Conservation (phyloP, 495 filamentous ascomycete species). For the Xylaria castorea region DNA sequence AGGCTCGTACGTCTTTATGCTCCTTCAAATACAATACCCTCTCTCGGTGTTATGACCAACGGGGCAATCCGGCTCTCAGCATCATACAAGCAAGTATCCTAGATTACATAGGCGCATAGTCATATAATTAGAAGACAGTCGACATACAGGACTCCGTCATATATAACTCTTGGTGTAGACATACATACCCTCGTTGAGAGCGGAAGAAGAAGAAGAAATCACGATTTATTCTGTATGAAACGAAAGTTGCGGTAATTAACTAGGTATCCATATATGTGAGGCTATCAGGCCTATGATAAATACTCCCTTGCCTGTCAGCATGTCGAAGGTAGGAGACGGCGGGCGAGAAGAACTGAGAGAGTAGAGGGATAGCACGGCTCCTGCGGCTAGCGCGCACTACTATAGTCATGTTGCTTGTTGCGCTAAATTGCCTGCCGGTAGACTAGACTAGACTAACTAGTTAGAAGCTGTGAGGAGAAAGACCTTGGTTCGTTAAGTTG, state of each 20-base stretch:
- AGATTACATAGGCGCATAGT: neutral
- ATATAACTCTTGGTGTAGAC: too few species aligned
- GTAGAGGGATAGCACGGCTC: neutral
- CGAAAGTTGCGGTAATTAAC: neutral
- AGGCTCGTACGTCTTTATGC: neutral
- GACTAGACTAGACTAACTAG: too few species aligned
- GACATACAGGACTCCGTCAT: neutral
- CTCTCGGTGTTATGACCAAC: neutral
- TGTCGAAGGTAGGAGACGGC: neutral
- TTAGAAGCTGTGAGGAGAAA: neutral
- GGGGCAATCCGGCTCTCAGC: neutral
- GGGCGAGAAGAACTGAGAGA: neutral
- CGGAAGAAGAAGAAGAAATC: neutral
- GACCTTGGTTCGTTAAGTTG: neutral
- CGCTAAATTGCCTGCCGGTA: neutral
- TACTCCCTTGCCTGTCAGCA: neutral
- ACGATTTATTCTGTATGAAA: neutral
- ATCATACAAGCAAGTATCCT: neutral
- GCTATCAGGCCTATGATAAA: conserved; percentile 5
- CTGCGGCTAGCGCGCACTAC: neutral
- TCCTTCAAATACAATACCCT: neutral
- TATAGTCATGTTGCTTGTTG: neutral
- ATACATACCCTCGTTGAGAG: neutral
- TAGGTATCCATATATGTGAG: neutral
- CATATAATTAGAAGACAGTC: neutral